Conservation (phyloP, 208 protist genomes). For the Lotmaria passim region DNA sequence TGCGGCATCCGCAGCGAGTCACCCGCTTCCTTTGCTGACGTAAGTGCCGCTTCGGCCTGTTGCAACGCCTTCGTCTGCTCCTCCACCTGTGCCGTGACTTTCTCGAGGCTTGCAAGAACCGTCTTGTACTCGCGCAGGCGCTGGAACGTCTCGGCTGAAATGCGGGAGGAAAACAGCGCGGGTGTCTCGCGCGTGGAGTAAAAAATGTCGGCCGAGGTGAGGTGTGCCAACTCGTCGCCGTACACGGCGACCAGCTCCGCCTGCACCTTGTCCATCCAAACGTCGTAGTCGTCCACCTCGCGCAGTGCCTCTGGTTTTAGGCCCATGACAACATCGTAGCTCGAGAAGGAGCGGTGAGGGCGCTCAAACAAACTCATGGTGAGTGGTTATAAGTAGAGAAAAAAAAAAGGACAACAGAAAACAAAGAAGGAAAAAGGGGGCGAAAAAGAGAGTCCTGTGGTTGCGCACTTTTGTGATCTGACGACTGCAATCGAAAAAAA, state of each 20-base stretch:
- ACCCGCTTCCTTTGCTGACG: slow-evolving; percentile 15
- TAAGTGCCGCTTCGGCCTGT: slow-evolving; percentile 13
- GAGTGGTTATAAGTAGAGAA: neutral
- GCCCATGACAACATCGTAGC: slow-evolving; percentile 49
- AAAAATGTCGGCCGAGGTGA: slow-evolving; percentile 22
- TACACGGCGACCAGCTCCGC: slow-evolving; percentile 60
- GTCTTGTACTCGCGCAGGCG: slow-evolving; percentile 51
- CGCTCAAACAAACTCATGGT: slow-evolving; percentile 62
- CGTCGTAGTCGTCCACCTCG: slow-evolving; percentile 41
- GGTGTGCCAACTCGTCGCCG: slow-evolving; percentile 8
- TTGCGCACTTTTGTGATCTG: too few species aligned
- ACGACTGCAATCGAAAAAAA: too few species aligned
- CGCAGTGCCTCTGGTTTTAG: slow-evolving; percentile 55
- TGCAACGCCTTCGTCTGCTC: slow-evolving; percentile 8
- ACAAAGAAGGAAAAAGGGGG: neutral
- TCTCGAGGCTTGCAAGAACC: slow-evolving; percentile 20
- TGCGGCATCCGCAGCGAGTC: slow-evolving; percentile 13
- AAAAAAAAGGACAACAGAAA: neutral
- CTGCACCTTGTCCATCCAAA: slow-evolving; percentile 42
- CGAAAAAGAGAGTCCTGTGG: too few species aligned
- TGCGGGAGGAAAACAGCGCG: slow-evolving; percentile 37
- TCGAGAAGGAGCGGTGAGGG: slow-evolving; percentile 53
- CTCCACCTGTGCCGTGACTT: slow-evolving; percentile 2
- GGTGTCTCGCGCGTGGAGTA: slow-evolving; percentile 58
- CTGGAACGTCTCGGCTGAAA: slow-evolving; percentile 52